Base-by-base conservation (phyloP, 1,284 basidiomycete genomes). In the Irpex sp. region DNA sequence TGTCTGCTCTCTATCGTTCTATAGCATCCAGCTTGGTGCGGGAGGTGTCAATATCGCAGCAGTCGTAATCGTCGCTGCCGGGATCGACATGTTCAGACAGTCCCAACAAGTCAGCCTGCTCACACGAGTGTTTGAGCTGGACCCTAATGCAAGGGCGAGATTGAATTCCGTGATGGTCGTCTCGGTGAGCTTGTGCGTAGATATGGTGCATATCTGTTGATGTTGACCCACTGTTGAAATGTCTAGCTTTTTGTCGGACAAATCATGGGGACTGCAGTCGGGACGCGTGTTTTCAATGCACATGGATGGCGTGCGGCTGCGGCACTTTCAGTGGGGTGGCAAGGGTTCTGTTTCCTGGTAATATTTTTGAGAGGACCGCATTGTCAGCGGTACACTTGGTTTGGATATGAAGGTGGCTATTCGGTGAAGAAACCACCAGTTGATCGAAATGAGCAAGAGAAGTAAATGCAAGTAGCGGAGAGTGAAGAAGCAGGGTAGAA, bases 281-380 rank as follows among this genome's bases (percentile, higher is more conserved):
- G 89, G 54, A 86, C 87, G 1, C 82, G 85, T 67, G 80, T 90
- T 3, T 90, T 89, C 77, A 82, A 86, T 7, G 68, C 77, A n/a
- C 79, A 87, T 67, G 89, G 89, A 15, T 90, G 89, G 90, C 82
- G 84, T 18, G 81, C 86, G 1, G 83, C 86, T 3, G 85, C 86
- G 0, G 86, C 81, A 3, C 79, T 88, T 43, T 85, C 85, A 1
- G 77, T 90, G 20, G 88, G 82, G 0, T 86, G 86, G 68, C 82
- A 84, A 20, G 85, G 80, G 0, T 83, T 82, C 72, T 81, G 84
- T 70, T 63, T 87, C 3, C 22, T 83, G 54, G 72, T 87, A 0
- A 75, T 89, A 32, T 73, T 70, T 15, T 2, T 32, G 2, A 42
- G 69, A 18, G 69, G 69, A 13, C 69, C 69, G 44, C 69, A 67